These are phyloP conservation scores for Xylaria sp. DNA, from an alignment of 2,329 filamentous ascomycete species.

Conservation along the genomic window DNA sequence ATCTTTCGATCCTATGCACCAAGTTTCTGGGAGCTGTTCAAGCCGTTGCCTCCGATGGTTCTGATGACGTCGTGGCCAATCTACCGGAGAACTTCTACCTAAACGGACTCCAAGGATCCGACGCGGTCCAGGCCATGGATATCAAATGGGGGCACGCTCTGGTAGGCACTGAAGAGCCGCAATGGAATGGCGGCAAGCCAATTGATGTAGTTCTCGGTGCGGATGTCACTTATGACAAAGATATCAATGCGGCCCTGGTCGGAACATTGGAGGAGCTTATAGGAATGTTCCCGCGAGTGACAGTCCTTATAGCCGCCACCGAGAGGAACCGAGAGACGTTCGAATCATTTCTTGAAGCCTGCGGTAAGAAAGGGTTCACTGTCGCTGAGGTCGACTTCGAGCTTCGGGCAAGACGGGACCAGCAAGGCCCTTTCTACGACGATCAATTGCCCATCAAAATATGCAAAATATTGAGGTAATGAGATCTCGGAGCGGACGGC, in stretches of 20 bases:
- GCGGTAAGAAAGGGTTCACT: conserved; percentile 50
- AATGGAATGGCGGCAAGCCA: conserved; percentile 50
- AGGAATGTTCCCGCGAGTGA: conserved; percentile 54
- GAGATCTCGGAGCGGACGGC: neutral
- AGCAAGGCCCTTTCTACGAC: conserved; percentile 67
- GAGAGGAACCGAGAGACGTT: conserved; percentile 73
- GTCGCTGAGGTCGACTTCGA: conserved; percentile 49
- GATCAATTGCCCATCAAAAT: conserved; percentile 63
- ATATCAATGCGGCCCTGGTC: conserved; percentile 64
- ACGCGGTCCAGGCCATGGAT: conserved; percentile 52
- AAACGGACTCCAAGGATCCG: conserved; percentile 61
- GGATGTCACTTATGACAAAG: conserved; percentile 76
- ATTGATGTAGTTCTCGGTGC: conserved; percentile 73
- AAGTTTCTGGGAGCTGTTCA: conserved; percentile 62
- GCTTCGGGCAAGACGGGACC: conserved; percentile 43
- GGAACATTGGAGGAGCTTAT: conserved; percentile 67
- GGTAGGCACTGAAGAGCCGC: conserved; percentile 58
- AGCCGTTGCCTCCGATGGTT: conserved; percentile 74
- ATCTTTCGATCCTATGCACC: conserved; percentile 73
- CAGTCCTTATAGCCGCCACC: conserved; percentile 70
- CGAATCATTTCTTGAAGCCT: conserved; percentile 62
- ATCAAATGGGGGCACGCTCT: conserved; percentile 67
- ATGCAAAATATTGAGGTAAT: conserved; percentile 43
- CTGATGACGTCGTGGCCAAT: conserved; percentile 69
- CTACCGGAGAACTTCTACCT: conserved; percentile 69